These are phyloP conservation scores for Kickxella alabastrina DNA, from an alignment of 192 early-diverging fungal genomes.

Conservation along the genomic window DNA sequence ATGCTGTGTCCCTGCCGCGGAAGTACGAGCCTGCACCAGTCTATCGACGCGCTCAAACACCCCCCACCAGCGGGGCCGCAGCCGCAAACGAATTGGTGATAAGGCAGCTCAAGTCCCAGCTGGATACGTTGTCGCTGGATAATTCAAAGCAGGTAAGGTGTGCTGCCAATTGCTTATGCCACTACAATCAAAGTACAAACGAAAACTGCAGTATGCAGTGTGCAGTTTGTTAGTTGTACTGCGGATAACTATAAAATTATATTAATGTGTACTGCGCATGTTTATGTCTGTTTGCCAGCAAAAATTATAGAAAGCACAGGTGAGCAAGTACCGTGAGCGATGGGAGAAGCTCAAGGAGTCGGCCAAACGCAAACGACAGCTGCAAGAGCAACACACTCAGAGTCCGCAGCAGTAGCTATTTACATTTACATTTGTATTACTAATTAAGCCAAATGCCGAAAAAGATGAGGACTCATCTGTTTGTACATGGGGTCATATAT, in stretches of 20 bases:
- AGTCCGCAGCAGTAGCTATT: background rate
- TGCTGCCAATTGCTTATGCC: too few species aligned
- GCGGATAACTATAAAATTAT: too few species aligned
- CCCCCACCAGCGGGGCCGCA: background rate
- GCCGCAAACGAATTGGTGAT: constrained; percentile 7
- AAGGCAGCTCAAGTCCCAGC: constrained; percentile 27
- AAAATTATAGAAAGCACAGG: constrained; percentile 26
- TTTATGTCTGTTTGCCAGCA: background rate
- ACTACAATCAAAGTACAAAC: too few species aligned
- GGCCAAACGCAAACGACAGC: constrained; percentile 47
- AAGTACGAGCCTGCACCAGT: constrained; percentile 15
- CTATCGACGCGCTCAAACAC: constrained; percentile 7
- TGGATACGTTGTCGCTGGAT: constrained; percentile 28
- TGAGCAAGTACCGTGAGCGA: constrained; percentile 46
- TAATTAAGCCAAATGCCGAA: too few species aligned
- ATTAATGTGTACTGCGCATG: background rate
- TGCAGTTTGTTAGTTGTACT: too few species aligned
- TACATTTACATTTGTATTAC: too few species aligned
- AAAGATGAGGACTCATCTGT: too few species aligned
- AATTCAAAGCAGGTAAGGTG: constrained; percentile 36
- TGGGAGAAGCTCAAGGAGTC: constrained; percentile 52
- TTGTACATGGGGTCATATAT: too few species aligned
- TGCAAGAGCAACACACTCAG: constrained; percentile 20
- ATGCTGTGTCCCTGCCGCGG: constrained; percentile 26
- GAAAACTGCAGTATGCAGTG: too few species aligned